phyloP scores from a whole-genome alignment of 108 stramenopile genomes.

The Conticribra guillardii region DNA sequence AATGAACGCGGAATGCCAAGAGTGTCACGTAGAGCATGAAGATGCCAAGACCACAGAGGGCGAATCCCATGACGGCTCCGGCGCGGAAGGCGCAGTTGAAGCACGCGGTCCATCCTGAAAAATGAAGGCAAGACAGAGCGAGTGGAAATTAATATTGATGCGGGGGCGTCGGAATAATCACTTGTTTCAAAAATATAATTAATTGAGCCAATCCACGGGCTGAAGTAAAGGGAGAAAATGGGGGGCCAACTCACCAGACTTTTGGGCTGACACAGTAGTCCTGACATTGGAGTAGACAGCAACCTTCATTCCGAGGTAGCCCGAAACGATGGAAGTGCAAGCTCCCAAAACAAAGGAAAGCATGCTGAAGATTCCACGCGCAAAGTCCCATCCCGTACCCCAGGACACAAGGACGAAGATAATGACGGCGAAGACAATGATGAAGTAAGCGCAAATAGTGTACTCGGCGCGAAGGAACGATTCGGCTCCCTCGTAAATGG shows the following conservation, averaged over 20 bases:
- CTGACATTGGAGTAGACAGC: slow-evolving; percentile 97
- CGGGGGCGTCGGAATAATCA: too few relatives aligned
- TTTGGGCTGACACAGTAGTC: slow-evolving; percentile 92
- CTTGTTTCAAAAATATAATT: too few relatives aligned
- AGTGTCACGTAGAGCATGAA: slow-evolving; percentile 88
- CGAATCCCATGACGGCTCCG: slow-evolving; percentile 99
- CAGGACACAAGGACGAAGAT: slow-evolving; percentile 90
- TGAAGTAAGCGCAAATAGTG: slow-evolving; percentile 92
- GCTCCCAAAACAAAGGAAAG: slow-evolving; percentile 95
- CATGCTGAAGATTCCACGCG: slow-evolving; percentile 91
- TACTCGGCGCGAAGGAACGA: slow-evolving; percentile 96
- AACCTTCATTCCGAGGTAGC: slow-evolving; percentile 97
- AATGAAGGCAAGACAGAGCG: too few relatives aligned
- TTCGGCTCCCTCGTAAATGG: slow-evolving; percentile 96
- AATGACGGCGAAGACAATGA: slow-evolving; percentile 78
- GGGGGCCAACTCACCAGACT: slow-evolving; percentile 44
- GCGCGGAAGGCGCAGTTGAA: slow-evolving; percentile 98
- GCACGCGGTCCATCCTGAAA: slow-evolving; percentile 78
- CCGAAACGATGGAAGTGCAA: slow-evolving; percentile 84
- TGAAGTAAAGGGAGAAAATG: not conserved
- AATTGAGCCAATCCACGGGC: too few relatives aligned
- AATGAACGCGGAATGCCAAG: slow-evolving; percentile 81
- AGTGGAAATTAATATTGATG: too few relatives aligned
- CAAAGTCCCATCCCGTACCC: slow-evolving; percentile 87
- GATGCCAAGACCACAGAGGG: slow-evolving; percentile 93